Evolutionary conservation across 1,139 yeast species (phyloP).

Genomic region (Nematodospora anomalae): DNA sequence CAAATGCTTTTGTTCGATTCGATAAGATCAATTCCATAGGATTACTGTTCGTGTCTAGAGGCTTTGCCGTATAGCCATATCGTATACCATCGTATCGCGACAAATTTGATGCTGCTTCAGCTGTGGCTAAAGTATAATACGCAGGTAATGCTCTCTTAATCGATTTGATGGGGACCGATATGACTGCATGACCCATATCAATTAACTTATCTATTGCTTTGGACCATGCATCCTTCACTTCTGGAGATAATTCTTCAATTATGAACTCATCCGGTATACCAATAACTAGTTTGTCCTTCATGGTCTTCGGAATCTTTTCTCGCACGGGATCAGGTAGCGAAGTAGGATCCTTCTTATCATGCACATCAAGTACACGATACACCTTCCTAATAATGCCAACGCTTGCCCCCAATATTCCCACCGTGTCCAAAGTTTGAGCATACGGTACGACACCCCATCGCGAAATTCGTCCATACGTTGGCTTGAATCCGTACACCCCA

Average conservation of each 20-base stretch:
- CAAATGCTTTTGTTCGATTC: conserved; percentile 69
- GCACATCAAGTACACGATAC: conserved; percentile 53
- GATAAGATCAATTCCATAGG: conserved; percentile 38
- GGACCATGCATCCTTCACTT: conserved; percentile 49
- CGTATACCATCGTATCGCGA: conserved; percentile 89
- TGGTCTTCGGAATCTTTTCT: conserved; percentile 18
- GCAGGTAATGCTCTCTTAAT: conserved; percentile 70
- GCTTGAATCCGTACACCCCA: conserved; percentile 83
- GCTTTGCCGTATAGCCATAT: conserved; percentile 52
- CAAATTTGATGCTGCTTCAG: conserved; percentile 92
- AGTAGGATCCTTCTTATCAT: conserved; percentile 83
- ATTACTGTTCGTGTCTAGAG: conserved; percentile 30
- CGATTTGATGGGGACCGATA: conserved; percentile 68
- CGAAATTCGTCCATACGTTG: conserved; percentile 87
- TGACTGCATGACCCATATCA: conserved; percentile 54
- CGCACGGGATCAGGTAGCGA: conserved; percentile 47
- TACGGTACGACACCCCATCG: conserved; percentile 91
- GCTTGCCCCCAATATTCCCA: conserved; percentile 69
- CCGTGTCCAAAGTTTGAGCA: conserved; percentile 94
- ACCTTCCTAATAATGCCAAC: conserved; percentile 47
- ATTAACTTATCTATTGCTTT: conserved; percentile 42
- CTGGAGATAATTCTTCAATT: conserved; percentile 52
- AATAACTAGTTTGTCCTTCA: conserved; percentile 35
- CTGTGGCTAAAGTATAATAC: conserved; percentile 84
- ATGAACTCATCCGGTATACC: conserved; percentile 75